Evolutionary conservation across 1,284 basidiomycete species (phyloP), one percentile per base, ranked within the genome.

Genomic region (Naganishia liquefaciens): DNA sequence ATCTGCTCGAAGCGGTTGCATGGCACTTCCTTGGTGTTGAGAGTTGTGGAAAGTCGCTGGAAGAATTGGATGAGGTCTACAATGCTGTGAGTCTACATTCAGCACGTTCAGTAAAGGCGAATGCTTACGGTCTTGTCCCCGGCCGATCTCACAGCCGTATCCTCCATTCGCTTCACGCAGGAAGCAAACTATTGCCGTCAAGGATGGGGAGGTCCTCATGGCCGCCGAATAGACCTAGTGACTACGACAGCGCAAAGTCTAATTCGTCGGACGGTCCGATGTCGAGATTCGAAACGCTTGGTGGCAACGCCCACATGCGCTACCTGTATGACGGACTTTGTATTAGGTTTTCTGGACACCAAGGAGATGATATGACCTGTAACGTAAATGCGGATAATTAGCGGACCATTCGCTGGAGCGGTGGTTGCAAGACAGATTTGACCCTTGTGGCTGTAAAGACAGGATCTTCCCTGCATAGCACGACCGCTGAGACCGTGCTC

Each of bases 21-120:
- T 79, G 78, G 77, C 77, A 74, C 63, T 70, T 79, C 66, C 72
- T 77, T 63, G 74, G 74, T 64, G 76, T 80, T 63, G 79, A 80
- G 67, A 77, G 77, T 2, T 70, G 74, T 46, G 77, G 77, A 9
- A 65, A 68, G 21, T 64, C 58, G 13, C 15, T 65, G 27, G 62
- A 64, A 37, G 44, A 33, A 37, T 70, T 80, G 49, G 76, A 79
- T 27, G 77, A 74, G 67, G 72, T 80, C 44, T 81, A 80, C 52
- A 62, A 66, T 47, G 17, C 37, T 6, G 46, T 49, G 40, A 40
- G 46, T 37, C 2, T 39, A 11, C 19, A 4, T 19, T 2, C 7
- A 5, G 37, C 3, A 15, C 15, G 10, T 33, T 6, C 25, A 19
- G 43, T 17, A 2, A 28, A n/a, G 37, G 17, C 30, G 44, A 33